Base-by-base conservation (phyloP, 805 yeast species). In the Starmera pachycereana region DNA sequence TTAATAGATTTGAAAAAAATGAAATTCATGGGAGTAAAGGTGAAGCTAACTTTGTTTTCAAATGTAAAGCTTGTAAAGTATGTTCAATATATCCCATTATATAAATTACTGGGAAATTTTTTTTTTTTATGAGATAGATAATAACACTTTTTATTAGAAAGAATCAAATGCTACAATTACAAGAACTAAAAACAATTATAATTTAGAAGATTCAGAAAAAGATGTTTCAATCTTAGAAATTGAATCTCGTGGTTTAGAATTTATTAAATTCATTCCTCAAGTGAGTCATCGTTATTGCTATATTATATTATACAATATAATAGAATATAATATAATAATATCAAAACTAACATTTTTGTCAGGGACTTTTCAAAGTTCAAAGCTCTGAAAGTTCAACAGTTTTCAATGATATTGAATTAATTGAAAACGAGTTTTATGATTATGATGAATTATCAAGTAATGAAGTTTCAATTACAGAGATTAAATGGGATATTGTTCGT, bases 391-490 rank as follows among this genome's bases (percentile, higher is more conserved):
- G 74, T 3, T 58, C 62, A 11, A 66, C 81, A 9, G 59, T 56
- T 39, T 85, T 83, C 52, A 53, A 54, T 6, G 85, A 82, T 27
- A 72, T 87, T 22, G 92, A 82, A 41, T 63, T 88, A 27, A 72
- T 68, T 31, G 96, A 85, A 22, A 78, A 75, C 39, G 97, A 92
- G 56, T 89, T 96, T 89, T 92, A 80, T 56, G 98, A 92, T 52
- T 92, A 89, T 55, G 97, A 92, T 57, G 97, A 92, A 41, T 74
- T 78, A 48, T 79, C 82, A 8, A 74, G 76, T 11, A 74, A 66
- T 34, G 97, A 90, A 59, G 96, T 88, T 14, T 76, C 89, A 18
- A 72, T 92, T 12, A 77, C 83, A 1, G 89, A 85, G 3, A 66
- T 78, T n/a, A 54, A 61, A 35, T 89, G 92, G 81, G 73, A 70